A percentile compares a stretch with the other conserved stretches of the same genome.
phyloP scores from a whole-genome alignment of 2,329 filamentous ascomycete species.

The Rosellinia necatrix region DNA sequence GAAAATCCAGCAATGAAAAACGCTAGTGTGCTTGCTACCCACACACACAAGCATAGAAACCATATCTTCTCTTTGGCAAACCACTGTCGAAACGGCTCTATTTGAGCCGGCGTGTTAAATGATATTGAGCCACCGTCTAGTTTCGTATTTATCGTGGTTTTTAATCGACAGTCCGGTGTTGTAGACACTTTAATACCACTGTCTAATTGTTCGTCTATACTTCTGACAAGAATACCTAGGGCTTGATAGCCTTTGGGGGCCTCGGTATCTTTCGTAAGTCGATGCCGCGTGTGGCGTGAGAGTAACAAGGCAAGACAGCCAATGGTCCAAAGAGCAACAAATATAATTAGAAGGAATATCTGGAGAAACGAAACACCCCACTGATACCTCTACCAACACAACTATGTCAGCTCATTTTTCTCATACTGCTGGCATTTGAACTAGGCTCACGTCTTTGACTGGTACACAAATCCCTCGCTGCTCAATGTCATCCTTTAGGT shows the following conservation, averaged over 20 bases:
- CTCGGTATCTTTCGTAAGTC: background rate
- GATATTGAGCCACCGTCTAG: conserved; percentile 2
- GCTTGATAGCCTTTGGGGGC: conserved; percentile 4
- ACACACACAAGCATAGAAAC: conserved; percentile 1
- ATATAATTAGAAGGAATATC: background rate
- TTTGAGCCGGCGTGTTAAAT: background rate
- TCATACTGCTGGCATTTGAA: background rate
- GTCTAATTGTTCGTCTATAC: background rate
- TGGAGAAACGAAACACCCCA: conserved; percentile 11
- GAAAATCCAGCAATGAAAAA: background rate
- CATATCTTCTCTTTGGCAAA: background rate
- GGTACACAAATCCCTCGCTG: background rate
- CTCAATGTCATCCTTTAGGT: background rate
- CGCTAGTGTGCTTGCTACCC: background rate
- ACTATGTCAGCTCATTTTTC: background rate
- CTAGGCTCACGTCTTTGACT: conserved; percentile 1
- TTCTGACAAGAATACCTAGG: background rate
- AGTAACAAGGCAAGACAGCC: background rate
- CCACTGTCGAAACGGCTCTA: conserved; percentile 1
- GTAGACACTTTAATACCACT: background rate
- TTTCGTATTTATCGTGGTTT: background rate
- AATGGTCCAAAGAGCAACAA: background rate
- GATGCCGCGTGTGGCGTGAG: background rate
- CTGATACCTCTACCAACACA: conserved; percentile 1
- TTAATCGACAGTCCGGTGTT: background rate